These are phyloP conservation scores for Kuraishia hungarica DNA, from an alignment of 805 yeast species.

Conservation along the genomic window DNA sequence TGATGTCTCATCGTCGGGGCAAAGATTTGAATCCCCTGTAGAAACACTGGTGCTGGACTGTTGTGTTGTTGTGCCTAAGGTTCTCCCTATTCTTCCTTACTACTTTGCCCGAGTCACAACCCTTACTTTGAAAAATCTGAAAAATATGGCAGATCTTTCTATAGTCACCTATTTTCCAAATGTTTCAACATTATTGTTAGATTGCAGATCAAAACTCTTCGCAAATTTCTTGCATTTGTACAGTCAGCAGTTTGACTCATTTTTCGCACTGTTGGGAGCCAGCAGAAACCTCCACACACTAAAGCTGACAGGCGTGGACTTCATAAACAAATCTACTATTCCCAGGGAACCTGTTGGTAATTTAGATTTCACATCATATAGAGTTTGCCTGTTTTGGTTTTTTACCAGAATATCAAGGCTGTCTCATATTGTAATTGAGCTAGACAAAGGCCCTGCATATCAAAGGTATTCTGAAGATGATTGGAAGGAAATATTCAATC, in stretches of 20 bases:
- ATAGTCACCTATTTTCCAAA: slow-evolving; percentile 36
- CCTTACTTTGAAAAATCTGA: slow-evolving; percentile 29
- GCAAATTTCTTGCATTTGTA: slow-evolving; percentile 6
- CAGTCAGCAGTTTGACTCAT: slow-evolving; percentile 2
- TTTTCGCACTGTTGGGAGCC: slow-evolving; percentile 3
- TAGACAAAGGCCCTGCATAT: neutral
- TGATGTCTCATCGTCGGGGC: slow-evolving; percentile 3
- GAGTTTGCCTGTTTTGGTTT: slow-evolving; percentile 5
- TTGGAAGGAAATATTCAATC: slow-evolving; percentile 2
- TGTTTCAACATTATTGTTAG: slow-evolving; percentile 32
- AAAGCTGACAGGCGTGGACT: slow-evolving; percentile 1
- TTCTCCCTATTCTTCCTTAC: slow-evolving; percentile 18
- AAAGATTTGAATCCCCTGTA: slow-evolving; percentile 9
- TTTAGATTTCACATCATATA: slow-evolving; percentile 3
- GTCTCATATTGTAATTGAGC: neutral
- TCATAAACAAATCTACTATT: slow-evolving; percentile 2
- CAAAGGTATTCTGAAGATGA: neutral
- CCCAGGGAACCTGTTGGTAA: slow-evolving; percentile 4
- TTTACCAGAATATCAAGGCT: slow-evolving; percentile 4
- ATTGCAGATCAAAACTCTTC: slow-evolving; percentile 40
- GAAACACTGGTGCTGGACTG: slow-evolving; percentile 6
- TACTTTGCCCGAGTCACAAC: slow-evolving; percentile 31
- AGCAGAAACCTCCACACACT: neutral
- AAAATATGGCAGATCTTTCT: slow-evolving; percentile 37
- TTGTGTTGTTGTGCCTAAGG: slow-evolving; percentile 3